Evolutionary conservation across 2,329 filamentous ascomycete genomes (phyloP), one percentile per base, ranked within the genome.

Genomic region (Tolypocladium tropicale): DNA sequence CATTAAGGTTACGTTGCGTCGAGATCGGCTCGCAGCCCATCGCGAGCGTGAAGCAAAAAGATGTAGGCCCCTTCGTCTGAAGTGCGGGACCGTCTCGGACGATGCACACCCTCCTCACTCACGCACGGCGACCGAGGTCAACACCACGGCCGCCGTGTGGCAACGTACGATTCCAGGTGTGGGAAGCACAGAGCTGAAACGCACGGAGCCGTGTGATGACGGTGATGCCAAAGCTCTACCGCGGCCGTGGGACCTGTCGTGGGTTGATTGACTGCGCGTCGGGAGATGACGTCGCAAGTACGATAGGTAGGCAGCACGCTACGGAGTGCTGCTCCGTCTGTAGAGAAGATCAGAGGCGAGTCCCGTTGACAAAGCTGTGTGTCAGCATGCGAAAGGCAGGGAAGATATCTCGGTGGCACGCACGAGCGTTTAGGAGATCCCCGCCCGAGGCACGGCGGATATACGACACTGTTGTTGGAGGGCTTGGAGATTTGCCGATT

Each of bases 31-130:
- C 6, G n/a, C n/a, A n/a, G n/a, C n/a, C n/a, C n/a, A n/a, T n/a
- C n/a, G n/a, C n/a, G n/a, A n/a, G n/a, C n/a, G n/a, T n/a, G n/a
- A n/a, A n/a, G n/a, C n/a, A n/a, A n/a, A n/a, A n/a, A n/a, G n/a
- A n/a, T n/a, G n/a, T n/a, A n/a, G n/a, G n/a, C n/a, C n/a, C n/a
- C 51, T 53, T 53, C 51, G 32, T 41, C 51, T 53, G 36, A 41
- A 33, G 28, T 32, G 46, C 28, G 46, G 28, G 28, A 32, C 46
- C 46, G 3, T n/a, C 37, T 10, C n/a, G 6, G 10, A 39, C 18
- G 18, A 39, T 21, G 37, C 37, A 39, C n/a, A 2, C 46, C 4
- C 23, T 28, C n/a, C 43, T 6, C 37, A 21, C 36, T n/a, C 21
- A 16, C 25, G 43, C 23, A 18, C 23, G 43, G 25, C 25, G 21